Conservation (phyloP, 2,329 filamentous ascomycete genomes). For the Aspergillus brunneoviolaceus region DNA sequence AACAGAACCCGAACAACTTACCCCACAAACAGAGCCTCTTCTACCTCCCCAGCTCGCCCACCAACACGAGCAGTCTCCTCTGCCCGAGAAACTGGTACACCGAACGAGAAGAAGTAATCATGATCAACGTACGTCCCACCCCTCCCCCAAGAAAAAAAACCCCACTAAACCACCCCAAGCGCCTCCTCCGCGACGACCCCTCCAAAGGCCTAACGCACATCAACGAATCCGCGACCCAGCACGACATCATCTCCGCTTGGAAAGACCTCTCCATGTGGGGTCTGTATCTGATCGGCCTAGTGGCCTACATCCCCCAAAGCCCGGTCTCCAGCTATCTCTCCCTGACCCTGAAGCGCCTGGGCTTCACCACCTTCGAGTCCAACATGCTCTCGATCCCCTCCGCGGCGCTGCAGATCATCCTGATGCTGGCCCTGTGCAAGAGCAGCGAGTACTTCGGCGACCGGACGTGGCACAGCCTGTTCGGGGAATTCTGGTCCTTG, state of each 20-base stretch:
- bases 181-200: constrained; percentile 55
- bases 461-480: constrained; percentile 51
- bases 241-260: constrained; percentile 49
- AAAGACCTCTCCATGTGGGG: constrained; percentile 52
- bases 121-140: constrained; percentile 24
- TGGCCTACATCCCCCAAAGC: constrained; percentile 47
- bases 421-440: constrained; percentile 48
- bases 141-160: neutral
- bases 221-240: constrained; percentile 44
- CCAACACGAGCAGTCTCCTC: constrained; percentile 26
- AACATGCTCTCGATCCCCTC: constrained; percentile 34
- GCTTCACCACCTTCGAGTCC: constrained; percentile 31
- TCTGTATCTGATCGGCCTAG: constrained; percentile 51
- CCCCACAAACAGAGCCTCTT: constrained; percentile 21
- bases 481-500: constrained; percentile 54
- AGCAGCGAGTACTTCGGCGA: constrained; percentile 56
- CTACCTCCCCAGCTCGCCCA: constrained; percentile 31
- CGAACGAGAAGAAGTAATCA: constrained; percentile 30
- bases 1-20: constrained; percentile 22
- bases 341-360: constrained; percentile 47
- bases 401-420: constrained; percentile 49
- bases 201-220: constrained; percentile 53
- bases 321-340: constrained; percentile 55
- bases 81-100: constrained; percentile 27
- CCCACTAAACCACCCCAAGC: constrained; percentile 22